A percentile compares a stretch with the other conserved stretches of the same genome.
Conservation (phyloP, 495 filamentous ascomycete genomes). For the Trichoderma virens region DNA sequence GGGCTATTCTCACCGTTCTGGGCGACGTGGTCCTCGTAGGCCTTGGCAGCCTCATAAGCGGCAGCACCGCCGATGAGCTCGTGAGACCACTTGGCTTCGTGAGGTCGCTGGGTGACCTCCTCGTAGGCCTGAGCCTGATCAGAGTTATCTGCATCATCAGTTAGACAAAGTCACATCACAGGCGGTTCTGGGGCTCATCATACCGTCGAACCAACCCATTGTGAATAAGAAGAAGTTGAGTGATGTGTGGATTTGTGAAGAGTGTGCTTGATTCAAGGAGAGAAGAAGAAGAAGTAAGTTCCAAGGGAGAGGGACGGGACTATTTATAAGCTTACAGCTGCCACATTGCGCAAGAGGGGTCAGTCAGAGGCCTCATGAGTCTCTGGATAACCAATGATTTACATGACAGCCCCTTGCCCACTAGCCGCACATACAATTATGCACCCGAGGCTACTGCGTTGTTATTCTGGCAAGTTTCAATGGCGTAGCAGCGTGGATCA, state of each 20-base stretch:
- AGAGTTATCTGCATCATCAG: neutral
- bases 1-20: neutral
- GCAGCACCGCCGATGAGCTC: conserved; percentile 69
- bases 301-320: neutral
- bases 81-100: conserved; percentile 61
- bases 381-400: neutral
- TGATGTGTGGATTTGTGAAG: neutral
- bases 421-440: neutral
- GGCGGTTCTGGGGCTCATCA: neutral
- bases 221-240: conserved; percentile 1
- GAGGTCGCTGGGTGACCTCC: conserved; percentile 12
- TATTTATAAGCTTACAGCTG: conserved; percentile 6
- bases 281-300: neutral
- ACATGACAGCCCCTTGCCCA: neutral
- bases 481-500: conserved; percentile 4
- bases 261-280: neutral
- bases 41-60: conserved; percentile 66
- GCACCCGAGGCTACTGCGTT: conserved; percentile 6
- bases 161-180: neutral
- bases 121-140: conserved; percentile 4
- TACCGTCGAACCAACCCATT: conserved; percentile 9
- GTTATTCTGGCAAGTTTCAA: conserved; percentile 6
- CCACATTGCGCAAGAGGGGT: neutral
- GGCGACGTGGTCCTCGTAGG: conserved; percentile 41
- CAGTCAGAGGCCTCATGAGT: neutral